Percentiles rank a stretch among this genome's conserved stretches.
Conservation (phyloP, 352 stramenopile species). For the Blastocystis sp. region DNA sequence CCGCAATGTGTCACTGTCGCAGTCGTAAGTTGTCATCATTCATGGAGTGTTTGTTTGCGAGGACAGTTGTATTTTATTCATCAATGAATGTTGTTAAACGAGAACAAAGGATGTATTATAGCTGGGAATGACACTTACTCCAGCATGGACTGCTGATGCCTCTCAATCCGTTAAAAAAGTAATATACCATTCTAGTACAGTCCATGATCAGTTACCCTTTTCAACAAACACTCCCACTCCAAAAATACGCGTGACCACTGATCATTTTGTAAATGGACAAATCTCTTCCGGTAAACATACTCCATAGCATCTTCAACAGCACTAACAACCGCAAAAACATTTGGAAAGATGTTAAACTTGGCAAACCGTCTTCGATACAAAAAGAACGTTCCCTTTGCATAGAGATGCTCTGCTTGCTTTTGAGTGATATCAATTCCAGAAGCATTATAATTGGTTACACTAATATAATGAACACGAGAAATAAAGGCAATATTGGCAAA, state of each 20-base stretch:
- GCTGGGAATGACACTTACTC: too few species aligned
- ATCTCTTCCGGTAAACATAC: not conserved
- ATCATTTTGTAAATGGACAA: not conserved
- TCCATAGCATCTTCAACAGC: slow-evolving; percentile 17
- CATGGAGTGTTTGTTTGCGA: too few species aligned
- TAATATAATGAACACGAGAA: slow-evolving; percentile 33
- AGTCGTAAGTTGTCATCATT: too few species aligned
- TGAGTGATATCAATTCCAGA: not conserved
- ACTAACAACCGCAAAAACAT: not conserved
- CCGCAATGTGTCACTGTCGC: too few species aligned
- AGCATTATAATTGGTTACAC: slow-evolving; percentile 1
- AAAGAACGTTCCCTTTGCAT: slow-evolving; percentile 30
- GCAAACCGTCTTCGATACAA: slow-evolving; percentile 4
- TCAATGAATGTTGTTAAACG: too few species aligned
- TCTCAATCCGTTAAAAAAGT: too few species aligned
- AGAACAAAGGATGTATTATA: too few species aligned
- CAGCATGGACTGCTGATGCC: too few species aligned
- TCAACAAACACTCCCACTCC: not conserved
- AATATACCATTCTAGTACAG: too few species aligned
- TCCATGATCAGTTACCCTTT: too few species aligned
- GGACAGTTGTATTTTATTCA: too few species aligned
- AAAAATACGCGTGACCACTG: slow-evolving; percentile 46
- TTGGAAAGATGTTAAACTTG: slow-evolving; percentile 13
- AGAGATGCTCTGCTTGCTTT: not conserved
- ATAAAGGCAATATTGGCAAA: slow-evolving; percentile 29